A percentile compares a stretch with the other conserved stretches of the same genome.
Conservation (phyloP, 306 rosid species). For the Cicer bijugum region DNA sequence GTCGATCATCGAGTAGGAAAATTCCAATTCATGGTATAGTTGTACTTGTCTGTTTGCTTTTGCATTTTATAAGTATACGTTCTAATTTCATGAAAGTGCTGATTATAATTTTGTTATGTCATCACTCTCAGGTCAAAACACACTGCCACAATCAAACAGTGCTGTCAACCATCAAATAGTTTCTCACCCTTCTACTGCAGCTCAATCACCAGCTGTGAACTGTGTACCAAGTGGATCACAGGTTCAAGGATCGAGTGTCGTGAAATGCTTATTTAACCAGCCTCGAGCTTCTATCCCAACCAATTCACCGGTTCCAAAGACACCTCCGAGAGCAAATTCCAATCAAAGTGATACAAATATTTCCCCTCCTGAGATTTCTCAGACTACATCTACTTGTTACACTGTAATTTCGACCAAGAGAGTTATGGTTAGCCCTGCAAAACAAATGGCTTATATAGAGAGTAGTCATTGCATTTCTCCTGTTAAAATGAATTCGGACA, state of each 20-base stretch:
- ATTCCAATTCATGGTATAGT: constrained; percentile 51
- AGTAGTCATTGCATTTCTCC: constrained; percentile 73
- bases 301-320: constrained; percentile 59
- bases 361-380: constrained; percentile 62
- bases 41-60: not conserved
- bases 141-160: constrained; percentile 44
- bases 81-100: not conserved
- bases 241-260: constrained; percentile 66
- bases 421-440: constrained; percentile 71
- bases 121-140: constrained; percentile 48
- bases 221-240: constrained; percentile 44
- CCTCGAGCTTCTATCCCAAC: constrained; percentile 50
- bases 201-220: constrained; percentile 51
- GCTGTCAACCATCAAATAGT: constrained; percentile 46
- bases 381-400: constrained; percentile 57
- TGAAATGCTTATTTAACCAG: constrained; percentile 75
- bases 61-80: constrained; percentile 31
- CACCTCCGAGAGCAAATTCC: constrained; percentile 64
- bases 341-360: constrained; percentile 55
- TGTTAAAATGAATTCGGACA: constrained; percentile 50
- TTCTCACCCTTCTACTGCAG: constrained; percentile 46
- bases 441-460: constrained; percentile 70
- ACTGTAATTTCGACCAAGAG: constrained; percentile 80
- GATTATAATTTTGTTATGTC: not conserved
- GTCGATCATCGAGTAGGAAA: constrained; percentile 46